Base-by-base conservation (phyloP, 345 rosid genomes). In the Salix purpurea region DNA sequence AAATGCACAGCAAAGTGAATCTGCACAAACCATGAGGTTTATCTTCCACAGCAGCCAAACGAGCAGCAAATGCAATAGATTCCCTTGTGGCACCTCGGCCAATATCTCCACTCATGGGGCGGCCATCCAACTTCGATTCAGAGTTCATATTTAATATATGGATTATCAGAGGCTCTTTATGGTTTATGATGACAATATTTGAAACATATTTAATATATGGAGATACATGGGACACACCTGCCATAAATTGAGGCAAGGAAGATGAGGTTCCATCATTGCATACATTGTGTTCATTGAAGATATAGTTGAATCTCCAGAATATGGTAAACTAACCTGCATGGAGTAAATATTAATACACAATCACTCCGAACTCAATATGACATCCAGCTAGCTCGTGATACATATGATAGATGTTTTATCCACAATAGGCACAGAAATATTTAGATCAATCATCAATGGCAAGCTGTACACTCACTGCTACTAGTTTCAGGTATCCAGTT, bases 91-190 rank as follows among this genome's bases (percentile, higher is more conserved):
- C 87, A 68, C 93, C 93, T 64, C 83, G 85, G 52, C 93, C 91
- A 7, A 90, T 90, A 67, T 88, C 93, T 50, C 93, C 93, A 69
- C 90, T 90, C 93, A 90, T 88, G 9, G 93, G 90, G 52, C 90
- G 89, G 36, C 91, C 93, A 69, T 88, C 93, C 89, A 90, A 79
- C 93, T 90, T 73, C 34, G 32, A 24, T 62, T 64, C 73, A 81
- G 10, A 68, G 26, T 21, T 36, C n/a, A 54, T 21, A n/a, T n/a
- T n/a, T n/a, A n/a, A n/a, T n/a, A n/a, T n/a, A 21, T 8, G 37
- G 15, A 44, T 76, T 60, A 54, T 71, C 50, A 60, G 23, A 69
- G 69, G 26, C 7, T 52, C 24, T 2, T 16, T 36, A 30, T 30
- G 62, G 6, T 37, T 30, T 36, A 13, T 9, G 28, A 69, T 64